These are phyloP conservation scores for Magnusiomyces fungicola DNA, from an alignment of 1,139 yeast species.

Conservation along the genomic window DNA sequence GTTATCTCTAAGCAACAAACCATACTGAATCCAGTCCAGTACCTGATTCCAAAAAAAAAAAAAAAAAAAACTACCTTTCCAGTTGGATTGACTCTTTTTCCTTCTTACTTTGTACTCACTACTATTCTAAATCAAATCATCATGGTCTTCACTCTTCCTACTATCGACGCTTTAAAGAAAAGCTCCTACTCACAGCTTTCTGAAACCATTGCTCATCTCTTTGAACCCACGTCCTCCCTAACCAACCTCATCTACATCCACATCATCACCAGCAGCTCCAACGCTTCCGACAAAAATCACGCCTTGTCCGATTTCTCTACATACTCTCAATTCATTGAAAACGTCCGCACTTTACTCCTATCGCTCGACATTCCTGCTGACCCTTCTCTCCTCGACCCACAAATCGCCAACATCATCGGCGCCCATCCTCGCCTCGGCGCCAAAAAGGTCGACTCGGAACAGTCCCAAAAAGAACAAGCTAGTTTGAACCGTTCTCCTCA, in stretches of 20 bases:
- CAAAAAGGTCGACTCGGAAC: conserved; percentile 46
- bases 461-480: conserved; percentile 67
- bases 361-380: conserved; percentile 22
- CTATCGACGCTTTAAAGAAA: neutral
- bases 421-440: conserved; percentile 90
- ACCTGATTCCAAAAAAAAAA: neutral
- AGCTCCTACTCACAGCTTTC: neutral
- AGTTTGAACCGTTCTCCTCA: conserved; percentile 35
- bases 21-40: neutral
- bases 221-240: conserved; percentile 3
- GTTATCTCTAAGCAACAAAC: no score
- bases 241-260: conserved; percentile 1
- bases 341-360: conserved; percentile 37
- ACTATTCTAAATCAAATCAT: neutral
- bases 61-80: neutral
- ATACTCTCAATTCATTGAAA: conserved; percentile 49
- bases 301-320: conserved; percentile 19
- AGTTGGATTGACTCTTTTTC: neutral
- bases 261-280: neutral
- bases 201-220: neutral
- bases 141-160: neutral
- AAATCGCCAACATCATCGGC: conserved; percentile 39
- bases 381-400: conserved; percentile 12
- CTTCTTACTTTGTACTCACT: neutral
- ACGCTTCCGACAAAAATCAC: conserved; percentile 1